Evolutionary conservation across 1,139 yeast genomes (phyloP), one percentile per base, ranked within the genome.

Genomic region (Oligophagozyma castellii): DNA sequence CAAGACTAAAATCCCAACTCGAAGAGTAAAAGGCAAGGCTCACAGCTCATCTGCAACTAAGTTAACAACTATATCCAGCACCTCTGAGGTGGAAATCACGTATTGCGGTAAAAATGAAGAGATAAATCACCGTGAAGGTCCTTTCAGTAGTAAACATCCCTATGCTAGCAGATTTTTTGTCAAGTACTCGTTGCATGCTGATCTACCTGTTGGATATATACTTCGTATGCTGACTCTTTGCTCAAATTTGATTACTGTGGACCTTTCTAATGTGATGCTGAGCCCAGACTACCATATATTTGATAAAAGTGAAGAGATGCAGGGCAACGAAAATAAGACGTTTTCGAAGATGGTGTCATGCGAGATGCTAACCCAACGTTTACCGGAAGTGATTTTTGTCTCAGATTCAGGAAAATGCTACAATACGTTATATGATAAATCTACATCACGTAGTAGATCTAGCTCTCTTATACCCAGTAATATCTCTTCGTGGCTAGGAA

Each of bases 151-250:
- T 0, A 28, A 50, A 6, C 86, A 77, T 46, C 89, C 86, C 3
- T 48, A 56, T 22, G 71, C 73, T 27, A 75, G 71, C 44, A 64
- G 66, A 37, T 70, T 69, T 37, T 48, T 77, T 23, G 43, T 61
- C 29, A 71, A 65, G 43, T 74, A 73, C 44, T 63, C 78, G 2
- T 58, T 65, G 14, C 63, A 73, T 12, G 69, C 63, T 40, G 92
- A 78, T 50, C 44, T 78, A 4, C 92, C 92, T 1, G 56, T 73
- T 27, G 92, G 89, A 0, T 68, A 70, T 41, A 43, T 77, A 5
- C 47, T 77, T 18, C 83, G 75, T 48, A 44, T 77, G 26, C 46
- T 78, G 23, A 63, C 63, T 23, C 52, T 67, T 22, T 77, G 92
- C 43, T 71, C 71, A 5, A 72, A 74, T 38, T 43, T 77, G 23